Evolutionary conservation across 352 stramenopile genomes (phyloP), one percentile per base, ranked within the genome.

Genomic region (Phytophthora idaei): DNA sequence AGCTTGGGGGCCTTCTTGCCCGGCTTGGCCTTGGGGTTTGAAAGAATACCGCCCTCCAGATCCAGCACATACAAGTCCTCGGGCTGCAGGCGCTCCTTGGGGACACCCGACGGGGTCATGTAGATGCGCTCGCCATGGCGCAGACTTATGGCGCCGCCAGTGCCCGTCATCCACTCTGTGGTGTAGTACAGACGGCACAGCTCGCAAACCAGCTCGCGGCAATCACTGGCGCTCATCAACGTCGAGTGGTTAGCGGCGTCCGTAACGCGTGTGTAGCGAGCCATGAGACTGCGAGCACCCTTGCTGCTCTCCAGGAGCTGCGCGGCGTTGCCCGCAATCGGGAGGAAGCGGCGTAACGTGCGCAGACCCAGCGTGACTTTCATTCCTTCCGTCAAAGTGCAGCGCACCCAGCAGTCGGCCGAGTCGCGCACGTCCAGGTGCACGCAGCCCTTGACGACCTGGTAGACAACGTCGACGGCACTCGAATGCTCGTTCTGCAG

Each of bases 41-140:
- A 77, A 15, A 98, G 76, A 11, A 98, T 76, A 44, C 78, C 74
- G 29, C 85, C 81, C 50, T 97, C 82, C 57, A 93, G 74, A 61
- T 97, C 92, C 21, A 99, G 80, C 69, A 98, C 84, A 75, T 98
- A 99, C 6, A 99, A 76, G 60, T 99, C 96, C 59, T 98, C 89
- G 0, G 94, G 92, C 41, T 96, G 72, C 58, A 99, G 97, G 57
- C 96, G 93, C 78, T 99, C 97, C 73, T 99, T 99, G 55, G 98
- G 93, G 42, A 99, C 93, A n/a, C 95, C 96, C 11, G 90, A 98
- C 5, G 97, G 97, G 28, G 96, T 98, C 76, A 98, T 97, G 85
- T 97, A 98, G 50, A 99, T 92, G 41, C 93, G 83, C 67, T 95
- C 97, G 11, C 92, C 92, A 27, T 92, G 81, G 31, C 95, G 90